These are phyloP conservation scores for Microbotryum intermedium DNA, from an alignment of 1,284 basidiomycete genomes.

Conservation along the genomic window DNA sequence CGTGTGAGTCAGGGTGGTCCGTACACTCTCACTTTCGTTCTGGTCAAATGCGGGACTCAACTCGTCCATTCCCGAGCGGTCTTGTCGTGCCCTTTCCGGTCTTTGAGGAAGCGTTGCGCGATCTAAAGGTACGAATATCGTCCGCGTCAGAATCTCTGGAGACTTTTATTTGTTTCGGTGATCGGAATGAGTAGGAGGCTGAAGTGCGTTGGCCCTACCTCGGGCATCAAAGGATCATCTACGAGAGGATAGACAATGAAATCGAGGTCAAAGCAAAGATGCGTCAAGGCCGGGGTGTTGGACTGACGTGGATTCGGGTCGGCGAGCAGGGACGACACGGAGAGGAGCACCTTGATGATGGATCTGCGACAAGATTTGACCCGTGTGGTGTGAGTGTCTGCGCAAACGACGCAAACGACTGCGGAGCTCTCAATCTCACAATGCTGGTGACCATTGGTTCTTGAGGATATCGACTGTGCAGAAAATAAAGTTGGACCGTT, in stretches of 20 bases:
- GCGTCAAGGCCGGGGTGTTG: background rate
- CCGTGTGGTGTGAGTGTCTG: background rate
- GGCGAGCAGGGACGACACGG: constrained; percentile 93
- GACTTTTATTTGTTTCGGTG: too few relatives aligned
- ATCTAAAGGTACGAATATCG: too few relatives aligned
- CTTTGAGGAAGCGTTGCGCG: constrained; percentile 62
- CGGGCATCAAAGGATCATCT: constrained; percentile 11
- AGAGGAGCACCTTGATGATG: constrained; percentile 51
- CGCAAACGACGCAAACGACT: constrained; percentile 22
- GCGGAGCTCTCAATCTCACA: constrained; percentile 70
- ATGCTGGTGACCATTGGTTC: constrained; percentile 80
- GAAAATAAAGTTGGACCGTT: background rate
- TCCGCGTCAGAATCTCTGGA: too few relatives aligned
- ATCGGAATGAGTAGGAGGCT: too few relatives aligned
- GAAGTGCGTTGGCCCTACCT: background rate
- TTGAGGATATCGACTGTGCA: constrained; percentile 32
- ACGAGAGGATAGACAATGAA: background rate
- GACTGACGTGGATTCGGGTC: constrained; percentile 72
- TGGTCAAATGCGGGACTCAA: background rate
- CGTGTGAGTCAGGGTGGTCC: background rate
- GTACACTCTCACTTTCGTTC: background rate
- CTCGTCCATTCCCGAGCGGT: constrained; percentile 25
- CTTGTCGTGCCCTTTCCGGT: constrained; percentile 27
- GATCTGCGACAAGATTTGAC: background rate
- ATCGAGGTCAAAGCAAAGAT: background rate